Evolutionary conservation across 768 basidiomycete species (phyloP).

Genomic region (Thelephora aurantiotincta): DNA sequence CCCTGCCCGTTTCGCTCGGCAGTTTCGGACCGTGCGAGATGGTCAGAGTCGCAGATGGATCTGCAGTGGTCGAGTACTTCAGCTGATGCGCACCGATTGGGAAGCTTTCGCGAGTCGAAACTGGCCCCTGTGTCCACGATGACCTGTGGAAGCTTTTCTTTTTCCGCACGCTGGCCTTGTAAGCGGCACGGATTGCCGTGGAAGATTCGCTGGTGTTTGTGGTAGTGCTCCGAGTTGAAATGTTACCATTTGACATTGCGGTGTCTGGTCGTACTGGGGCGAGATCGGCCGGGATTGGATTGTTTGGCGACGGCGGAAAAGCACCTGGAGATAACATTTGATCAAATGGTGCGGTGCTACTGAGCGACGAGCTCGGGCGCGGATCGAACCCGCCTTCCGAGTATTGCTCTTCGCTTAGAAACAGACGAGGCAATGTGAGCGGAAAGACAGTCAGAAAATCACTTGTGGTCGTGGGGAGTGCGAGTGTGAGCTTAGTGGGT

Average conservation of each 20-base stretch:
- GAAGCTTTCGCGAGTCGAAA: not conserved
- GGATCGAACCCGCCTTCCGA: slow-evolving; percentile 6
- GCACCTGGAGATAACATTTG: not conserved
- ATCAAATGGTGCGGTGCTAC: not conserved
- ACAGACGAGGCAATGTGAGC: slow-evolving; percentile 31
- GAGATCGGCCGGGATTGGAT: not conserved
- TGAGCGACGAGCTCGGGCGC: slow-evolving; percentile 3
- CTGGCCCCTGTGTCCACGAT: slow-evolving; percentile 28
- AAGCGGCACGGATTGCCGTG: slow-evolving; percentile 38
- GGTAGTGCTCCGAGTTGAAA: slow-evolving; percentile 4
- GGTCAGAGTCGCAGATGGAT: too few species aligned
- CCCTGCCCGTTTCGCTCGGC: too few species aligned
- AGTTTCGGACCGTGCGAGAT: too few species aligned
- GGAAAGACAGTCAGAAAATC: slow-evolving; percentile 42
- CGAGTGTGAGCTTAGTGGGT: slow-evolving; percentile 12
- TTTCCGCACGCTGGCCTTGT: slow-evolving; percentile 31
- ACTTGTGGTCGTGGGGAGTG: slow-evolving; percentile 16
- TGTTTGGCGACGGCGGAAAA: not conserved
- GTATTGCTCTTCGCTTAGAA: not conserved
- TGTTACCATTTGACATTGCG: slow-evolving; percentile 4
- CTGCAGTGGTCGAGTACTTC: not conserved
- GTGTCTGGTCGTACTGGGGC: slow-evolving; percentile 1
- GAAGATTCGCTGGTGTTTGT: slow-evolving; percentile 14
- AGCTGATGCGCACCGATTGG: not conserved
- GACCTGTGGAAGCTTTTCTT: slow-evolving; percentile 33